Base-by-base conservation (phyloP, 192 early-diverging fungal species). In the Backusella australiensis region DNA sequence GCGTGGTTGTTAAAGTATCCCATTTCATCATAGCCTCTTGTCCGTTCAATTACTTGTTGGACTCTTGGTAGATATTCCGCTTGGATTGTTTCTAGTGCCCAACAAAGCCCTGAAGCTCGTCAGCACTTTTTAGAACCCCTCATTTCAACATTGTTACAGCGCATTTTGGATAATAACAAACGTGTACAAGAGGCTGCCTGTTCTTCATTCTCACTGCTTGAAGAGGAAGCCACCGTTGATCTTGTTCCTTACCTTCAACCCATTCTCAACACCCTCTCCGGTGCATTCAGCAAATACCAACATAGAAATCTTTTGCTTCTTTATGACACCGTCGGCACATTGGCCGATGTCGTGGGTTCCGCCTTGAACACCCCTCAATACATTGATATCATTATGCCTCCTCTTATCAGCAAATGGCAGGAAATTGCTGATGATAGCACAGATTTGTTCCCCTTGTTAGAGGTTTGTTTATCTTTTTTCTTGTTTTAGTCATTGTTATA, bases 11-110 rank as follows among this genome's bases (percentile, higher is more conserved):
- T 46, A 44, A 42, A 17, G 1, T 17, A 44, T 46, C 46, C 32
- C 5, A 34, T 39, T 12, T 19, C 19, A 12, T 17, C 6, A 49
- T 85, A 94, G 92, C 92, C 97, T 7, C 88, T 98, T 73, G 94
- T 99, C 39, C 92, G 97, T 65, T 94, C 96, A 26, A 99, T 99
- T 81, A 94, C 98, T 9, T 99, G 98, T 86, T 99, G 98, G 98
- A 96, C 98, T 36, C 85, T 98, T 65, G 94, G 96, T 67, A 92
- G 98, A 68, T 99, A 98, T 65, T 65, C 78, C 56, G 35, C 36
- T 23, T 83, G 78, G 78, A 72, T 81, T 41, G 69, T 77, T 39
- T 67, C 74, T 4, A 56, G 42, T 7, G 67, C 71, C 26, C 38
- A 59, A 34, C 78, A 79, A 41, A 81, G 38, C 32, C 78, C 78